Conservation (phyloP, 768 basidiomycete genomes). For the Tylopilus felleus region DNA sequence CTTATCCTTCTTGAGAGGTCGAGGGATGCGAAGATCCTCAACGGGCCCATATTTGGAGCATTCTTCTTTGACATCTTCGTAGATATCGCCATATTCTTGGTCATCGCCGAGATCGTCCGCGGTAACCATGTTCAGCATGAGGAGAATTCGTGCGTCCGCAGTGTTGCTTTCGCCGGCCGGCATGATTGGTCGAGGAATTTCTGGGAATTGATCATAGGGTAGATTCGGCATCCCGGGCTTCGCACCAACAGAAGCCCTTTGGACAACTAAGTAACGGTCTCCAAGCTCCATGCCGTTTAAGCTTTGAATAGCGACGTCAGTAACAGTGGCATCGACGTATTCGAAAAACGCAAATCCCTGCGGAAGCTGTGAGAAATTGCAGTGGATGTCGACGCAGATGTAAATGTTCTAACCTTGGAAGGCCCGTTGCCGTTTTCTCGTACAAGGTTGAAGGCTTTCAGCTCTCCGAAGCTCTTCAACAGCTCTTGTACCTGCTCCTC, state of each 20-base stretch:
- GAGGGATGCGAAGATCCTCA: constrained; percentile 83
- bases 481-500: constrained; percentile 99
- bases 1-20: constrained; percentile 85
- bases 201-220: constrained; percentile 78
- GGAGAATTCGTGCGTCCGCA: constrained; percentile 75
- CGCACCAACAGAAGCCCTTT: constrained; percentile 92
- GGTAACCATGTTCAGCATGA: constrained; percentile 99
- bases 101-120: constrained; percentile 89
- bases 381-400: neutral
- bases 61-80: constrained; percentile 93
- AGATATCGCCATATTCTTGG: constrained; percentile 88
- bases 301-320: constrained; percentile 94
- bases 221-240: constrained; percentile 66
- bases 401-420: constrained; percentile 63
- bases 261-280: constrained; percentile 92
- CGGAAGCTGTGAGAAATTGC: neutral
- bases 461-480: constrained; percentile 94
- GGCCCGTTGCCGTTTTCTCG: constrained; percentile 86
- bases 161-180: constrained; percentile 69
- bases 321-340: constrained; percentile 85
- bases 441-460: constrained; percentile 97
- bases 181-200: constrained; percentile 85
- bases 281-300: constrained; percentile 98
- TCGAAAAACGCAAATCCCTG: constrained; percentile 99
- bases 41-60: constrained; percentile 77